Base-by-base conservation (phyloP, 768 basidiomycete genomes). In the Agrocybe praecox region DNA sequence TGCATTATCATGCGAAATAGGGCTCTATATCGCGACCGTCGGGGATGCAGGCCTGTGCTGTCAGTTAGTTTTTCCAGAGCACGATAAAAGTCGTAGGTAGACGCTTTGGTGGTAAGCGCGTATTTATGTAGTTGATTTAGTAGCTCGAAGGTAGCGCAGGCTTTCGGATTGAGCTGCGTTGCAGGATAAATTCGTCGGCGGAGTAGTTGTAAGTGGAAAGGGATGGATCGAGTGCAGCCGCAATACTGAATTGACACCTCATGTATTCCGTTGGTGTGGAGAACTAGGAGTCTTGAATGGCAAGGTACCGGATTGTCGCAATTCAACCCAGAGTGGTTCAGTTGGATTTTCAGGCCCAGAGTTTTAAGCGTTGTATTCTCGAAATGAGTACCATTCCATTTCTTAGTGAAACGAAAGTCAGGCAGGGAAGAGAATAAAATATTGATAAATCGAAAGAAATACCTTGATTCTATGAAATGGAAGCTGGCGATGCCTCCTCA, bases 181-280 rank as follows among this genome's bases (percentile, higher is more conserved):
- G 63, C 64, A 8, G 64, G 65, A 48, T 50, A 64, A 0, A 58
- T 17, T 6, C 46, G 33, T 22, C 32, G 46, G 40, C 46, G 46
- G n/a, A 55, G 46, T 4, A 55, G 46, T 29, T 55, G 53, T 11
- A 55, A 9, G 19, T 55, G 47, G 6, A 18, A 19, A 29, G 54
- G 54, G 6, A 55, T 40, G 6, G 54, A 47, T 11, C 47, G 36
- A 6, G 22, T 9, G 15, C 54, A 55, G 6, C 54, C 36, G 18
- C 54, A 55, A 17, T 43, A 55, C 22, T 49, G 22, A 18, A 55
- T 12, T 26, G 33, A 7, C 1, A 49, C 36, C 5, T 34, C 22
- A 24, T 55, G 54, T 11, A 49, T 43, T 14, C 54, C 54, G 15
- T 55, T 55, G 18, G 36, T 36, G 21, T 55, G 53, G 18, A 55